Percentiles rank a stretch among this genome's conserved stretches.
These are phyloP conservation scores for Opeltia flavorubescens DNA, from an alignment of 495 filamentous ascomycete species.

Conservation along the genomic window DNA sequence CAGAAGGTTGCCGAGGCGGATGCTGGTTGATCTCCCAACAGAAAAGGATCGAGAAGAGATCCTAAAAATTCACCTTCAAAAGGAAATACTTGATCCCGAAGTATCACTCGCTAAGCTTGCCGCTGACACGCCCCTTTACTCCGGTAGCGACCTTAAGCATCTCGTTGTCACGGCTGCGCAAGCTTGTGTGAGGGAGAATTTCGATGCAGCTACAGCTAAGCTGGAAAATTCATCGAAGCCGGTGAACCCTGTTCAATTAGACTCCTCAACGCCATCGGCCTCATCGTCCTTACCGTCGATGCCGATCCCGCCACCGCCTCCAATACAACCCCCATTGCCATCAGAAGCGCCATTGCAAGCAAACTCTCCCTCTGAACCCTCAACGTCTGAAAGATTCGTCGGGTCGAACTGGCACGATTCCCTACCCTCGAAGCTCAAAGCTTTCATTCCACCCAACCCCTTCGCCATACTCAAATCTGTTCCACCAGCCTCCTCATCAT, in stretches of 20 bases:
- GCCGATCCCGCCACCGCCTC: background rate
- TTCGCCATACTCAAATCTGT: background rate
- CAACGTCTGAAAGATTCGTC: background rate
- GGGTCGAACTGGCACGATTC: too few species aligned
- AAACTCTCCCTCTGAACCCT: background rate
- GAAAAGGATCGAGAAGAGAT: slow-evolving; percentile 66
- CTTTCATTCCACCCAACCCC: background rate
- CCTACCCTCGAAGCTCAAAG: too few species aligned
- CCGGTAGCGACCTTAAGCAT: slow-evolving; percentile 93
- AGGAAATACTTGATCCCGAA: slow-evolving; percentile 52
- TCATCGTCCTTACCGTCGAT: background rate
- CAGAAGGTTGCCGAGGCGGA: slow-evolving; percentile 60
- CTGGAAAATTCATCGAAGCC: too few species aligned
- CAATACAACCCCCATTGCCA: background rate
- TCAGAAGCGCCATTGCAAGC: background rate
- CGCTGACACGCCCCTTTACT: slow-evolving; percentile 74
- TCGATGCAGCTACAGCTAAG: slow-evolving; percentile 41
- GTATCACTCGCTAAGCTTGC: slow-evolving; percentile 62
- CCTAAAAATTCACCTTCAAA: slow-evolving; percentile 68
- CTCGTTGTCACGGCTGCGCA: slow-evolving; percentile 81
- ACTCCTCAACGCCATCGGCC: slow-evolving; percentile 1
- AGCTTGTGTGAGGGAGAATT: slow-evolving; percentile 75
- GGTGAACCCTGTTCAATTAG: too few species aligned
- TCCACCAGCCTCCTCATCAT: background rate
- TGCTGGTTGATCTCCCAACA: slow-evolving; percentile 78